Percentiles rank a stretch among this genome's conserved stretches.
These are phyloP conservation scores for Meredithiella fracta DNA, from an alignment of 2,329 filamentous ascomycete species.

Conservation along the genomic window DNA sequence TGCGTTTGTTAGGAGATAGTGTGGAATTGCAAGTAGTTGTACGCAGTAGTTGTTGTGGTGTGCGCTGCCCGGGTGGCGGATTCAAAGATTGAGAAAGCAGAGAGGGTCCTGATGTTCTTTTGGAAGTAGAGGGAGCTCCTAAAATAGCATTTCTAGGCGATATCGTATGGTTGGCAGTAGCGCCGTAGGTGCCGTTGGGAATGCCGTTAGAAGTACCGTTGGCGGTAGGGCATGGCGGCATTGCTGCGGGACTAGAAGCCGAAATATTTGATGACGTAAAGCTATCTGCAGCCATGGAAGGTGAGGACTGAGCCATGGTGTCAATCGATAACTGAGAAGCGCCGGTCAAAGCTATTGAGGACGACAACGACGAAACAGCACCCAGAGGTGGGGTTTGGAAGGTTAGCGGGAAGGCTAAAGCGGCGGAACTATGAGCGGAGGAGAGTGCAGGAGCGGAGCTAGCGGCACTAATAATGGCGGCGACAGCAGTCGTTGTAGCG, in stretches of 20 bases:
- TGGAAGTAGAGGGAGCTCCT: not conserved
- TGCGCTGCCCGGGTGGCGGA: not conserved
- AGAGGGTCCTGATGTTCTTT: not conserved
- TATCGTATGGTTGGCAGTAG: not conserved
- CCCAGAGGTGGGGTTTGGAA: not conserved
- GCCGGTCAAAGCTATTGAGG: not conserved
- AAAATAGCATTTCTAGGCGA: not conserved
- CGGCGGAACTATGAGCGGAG: not conserved
- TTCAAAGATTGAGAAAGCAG: not conserved
- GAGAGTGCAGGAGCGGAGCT: not conserved
- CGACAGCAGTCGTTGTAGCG: too few species aligned
- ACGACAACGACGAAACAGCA: too few species aligned
- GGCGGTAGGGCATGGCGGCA: not conserved
- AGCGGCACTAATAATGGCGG: not conserved
- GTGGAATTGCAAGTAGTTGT: not conserved
- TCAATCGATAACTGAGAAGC: not conserved
- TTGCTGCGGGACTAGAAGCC: too few species aligned
- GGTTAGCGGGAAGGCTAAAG: not conserved
- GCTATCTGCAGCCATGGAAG: not conserved
- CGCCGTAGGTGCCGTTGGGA: not conserved
- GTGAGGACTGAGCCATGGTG: not conserved
- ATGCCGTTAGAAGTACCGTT: not conserved
- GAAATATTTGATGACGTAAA: not conserved
- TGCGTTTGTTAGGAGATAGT: conserved; percentile 12
- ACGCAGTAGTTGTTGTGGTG: not conserved